Evolutionary conservation across 768 basidiomycete species (phyloP), one percentile per base, ranked within the genome.

Genomic region (Podaxis sp.): DNA sequence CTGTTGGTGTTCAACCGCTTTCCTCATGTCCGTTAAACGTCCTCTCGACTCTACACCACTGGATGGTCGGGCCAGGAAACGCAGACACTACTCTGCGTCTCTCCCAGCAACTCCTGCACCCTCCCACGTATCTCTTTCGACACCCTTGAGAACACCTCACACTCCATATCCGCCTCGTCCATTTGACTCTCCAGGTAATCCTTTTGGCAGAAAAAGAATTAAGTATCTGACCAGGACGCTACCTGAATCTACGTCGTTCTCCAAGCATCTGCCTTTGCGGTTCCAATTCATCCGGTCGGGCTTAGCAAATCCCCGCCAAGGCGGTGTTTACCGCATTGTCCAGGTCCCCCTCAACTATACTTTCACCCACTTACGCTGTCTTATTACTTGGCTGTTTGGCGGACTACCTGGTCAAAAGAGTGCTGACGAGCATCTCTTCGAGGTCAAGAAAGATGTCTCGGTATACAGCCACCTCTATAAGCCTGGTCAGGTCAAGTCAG

Each of bases 271-370:
- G 23, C 76, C 85, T 0, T 78, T 90, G 14, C 82, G 86, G 18
- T 82, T 88, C 67, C 88, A 88, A 71, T 73, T 87, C 53, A 70
- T 84, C 48, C 76, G 79, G 47, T 62, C 11, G 70, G 71, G 47
- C 50, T 61, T 38, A 55, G 59, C 48, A 36, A 65, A 65, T 9
- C 70, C 72, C 1, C 68, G 69, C 9, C 70, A 74, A 57, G 82
- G 85, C 4, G 83, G 84, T 4, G 77, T 87, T 2, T 82, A 84
- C 66, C 81, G 89, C 55, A 73, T 90, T 55, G 83, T 84, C 4
- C 88, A 89, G 63, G 86, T 89, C 6, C 89, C 89, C 0, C 73
- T 84, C 27, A 88, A 79, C 67, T 90, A 89, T 68, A 87, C 86
- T 0, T 85, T 91, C 64, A 74, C 80, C 0, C 88, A 88, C 65